Percentiles rank a stretch among this genome's conserved stretches.
These are phyloP conservation scores for Davidsoniella virescens DNA, from an alignment of 2,329 filamentous ascomycete species.

Conservation along the genomic window DNA sequence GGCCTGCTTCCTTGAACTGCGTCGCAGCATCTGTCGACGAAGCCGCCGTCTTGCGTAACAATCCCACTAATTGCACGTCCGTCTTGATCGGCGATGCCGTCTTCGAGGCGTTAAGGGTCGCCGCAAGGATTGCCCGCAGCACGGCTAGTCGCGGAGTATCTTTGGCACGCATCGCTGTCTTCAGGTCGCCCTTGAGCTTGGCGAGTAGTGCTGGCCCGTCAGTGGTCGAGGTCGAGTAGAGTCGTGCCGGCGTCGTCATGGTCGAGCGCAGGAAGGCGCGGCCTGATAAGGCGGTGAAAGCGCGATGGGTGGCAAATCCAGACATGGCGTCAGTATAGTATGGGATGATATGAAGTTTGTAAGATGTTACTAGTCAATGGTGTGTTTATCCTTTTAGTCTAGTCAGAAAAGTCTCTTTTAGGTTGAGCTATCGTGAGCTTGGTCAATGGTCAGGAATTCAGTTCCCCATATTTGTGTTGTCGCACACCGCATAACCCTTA, in stretches of 20 bases:
- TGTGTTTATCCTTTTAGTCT: too few species aligned
- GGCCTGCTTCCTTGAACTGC: conserved; percentile 47
- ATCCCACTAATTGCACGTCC: conserved; percentile 50
- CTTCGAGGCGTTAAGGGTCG: conserved; percentile 61
- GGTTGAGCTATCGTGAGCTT: too few species aligned
- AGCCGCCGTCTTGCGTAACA: conserved; percentile 49
- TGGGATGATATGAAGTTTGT: neutral
- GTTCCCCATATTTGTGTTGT: too few species aligned
- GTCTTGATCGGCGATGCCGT: conserved; percentile 51
- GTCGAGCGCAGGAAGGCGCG: neutral
- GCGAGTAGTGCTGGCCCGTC: conserved; percentile 29
- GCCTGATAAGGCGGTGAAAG: neutral
- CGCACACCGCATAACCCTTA: too few species aligned
- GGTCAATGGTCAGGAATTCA: too few species aligned
- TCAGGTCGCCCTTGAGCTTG: conserved; percentile 44
- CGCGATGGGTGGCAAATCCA: conserved; percentile 13
- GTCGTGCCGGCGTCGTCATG: neutral
- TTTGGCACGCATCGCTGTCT: conserved; percentile 49
- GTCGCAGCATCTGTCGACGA: conserved; percentile 39
- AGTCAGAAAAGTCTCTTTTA: too few species aligned
- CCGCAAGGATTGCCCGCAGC: conserved; percentile 50
- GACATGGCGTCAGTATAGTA: conserved; percentile 10
- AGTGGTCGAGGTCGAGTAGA: conserved; percentile 16
- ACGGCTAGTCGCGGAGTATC: conserved; percentile 49
- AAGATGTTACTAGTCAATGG: neutral